Percentiles rank a stretch among this genome's conserved stretches.
Evolutionary conservation across 2,329 filamentous ascomycete species (phyloP).

Genomic region (Sporothrix pseudoabietina): DNA sequence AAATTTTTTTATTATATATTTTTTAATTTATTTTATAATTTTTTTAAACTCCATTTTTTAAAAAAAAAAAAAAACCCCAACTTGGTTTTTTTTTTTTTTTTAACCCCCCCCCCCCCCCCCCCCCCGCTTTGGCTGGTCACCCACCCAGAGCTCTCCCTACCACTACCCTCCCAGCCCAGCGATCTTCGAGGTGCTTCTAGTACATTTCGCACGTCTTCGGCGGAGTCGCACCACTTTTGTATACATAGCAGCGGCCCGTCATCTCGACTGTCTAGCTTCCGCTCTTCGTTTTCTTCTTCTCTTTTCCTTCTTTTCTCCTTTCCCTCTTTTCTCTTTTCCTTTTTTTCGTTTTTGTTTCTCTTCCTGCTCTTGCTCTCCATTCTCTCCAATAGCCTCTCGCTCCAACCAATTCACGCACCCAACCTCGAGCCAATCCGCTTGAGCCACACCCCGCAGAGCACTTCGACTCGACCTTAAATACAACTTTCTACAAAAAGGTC

Average conservation of each 20-base stretch:
- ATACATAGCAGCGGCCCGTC: slow-evolving; percentile 24
- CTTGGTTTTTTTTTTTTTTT: too few relatives aligned
- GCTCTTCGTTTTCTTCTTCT: neutral
- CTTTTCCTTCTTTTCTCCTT: neutral
- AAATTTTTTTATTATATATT: too few relatives aligned
- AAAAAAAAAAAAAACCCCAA: too few relatives aligned
- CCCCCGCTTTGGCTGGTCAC: neutral
- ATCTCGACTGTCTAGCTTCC: slow-evolving; percentile 30
- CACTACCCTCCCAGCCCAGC: neutral
- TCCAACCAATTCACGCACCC: neutral
- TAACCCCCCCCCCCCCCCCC: too few relatives aligned
- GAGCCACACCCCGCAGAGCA: neutral
- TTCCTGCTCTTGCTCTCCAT: neutral
- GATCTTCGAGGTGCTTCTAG: slow-evolving; percentile 33
- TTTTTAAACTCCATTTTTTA: too few relatives aligned
- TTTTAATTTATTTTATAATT: too few relatives aligned
- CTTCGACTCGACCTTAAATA: neutral
- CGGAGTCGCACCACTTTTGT: slow-evolving; percentile 30
- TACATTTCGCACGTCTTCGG: slow-evolving; percentile 7
- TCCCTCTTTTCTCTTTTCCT: neutral
- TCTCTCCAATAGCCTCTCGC: neutral
- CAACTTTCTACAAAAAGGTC: neutral
- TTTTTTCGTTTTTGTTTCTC: neutral
- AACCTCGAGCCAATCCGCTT: neutral
- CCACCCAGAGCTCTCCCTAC: neutral